Evolutionary conservation across 805 yeast species (phyloP).

Genomic region (Blastobotrys parvus): DNA sequence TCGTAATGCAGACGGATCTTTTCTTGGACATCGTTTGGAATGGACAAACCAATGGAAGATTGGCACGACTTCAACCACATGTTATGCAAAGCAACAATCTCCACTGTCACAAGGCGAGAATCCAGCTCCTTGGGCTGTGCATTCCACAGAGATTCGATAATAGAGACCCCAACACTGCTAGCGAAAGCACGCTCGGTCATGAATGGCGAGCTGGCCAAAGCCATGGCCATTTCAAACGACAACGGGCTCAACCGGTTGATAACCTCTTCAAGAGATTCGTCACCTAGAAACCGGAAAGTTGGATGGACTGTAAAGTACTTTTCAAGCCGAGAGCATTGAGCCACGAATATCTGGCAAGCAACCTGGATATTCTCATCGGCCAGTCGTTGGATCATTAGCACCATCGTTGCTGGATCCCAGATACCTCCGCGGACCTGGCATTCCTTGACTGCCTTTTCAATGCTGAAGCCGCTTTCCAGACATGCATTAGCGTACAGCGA

Average conservation of each 20-base stretch:
- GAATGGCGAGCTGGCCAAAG: slow-evolving; percentile 12
- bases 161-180: slow-evolving; percentile 12
- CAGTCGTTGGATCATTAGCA: slow-evolving; percentile 12
- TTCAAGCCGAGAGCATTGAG: not conserved
- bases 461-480: slow-evolving; percentile 11
- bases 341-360: not conserved
- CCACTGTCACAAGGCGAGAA: slow-evolving; percentile 8
- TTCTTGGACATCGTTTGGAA: slow-evolving; percentile 10
- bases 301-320: no score
- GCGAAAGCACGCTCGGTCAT: slow-evolving; percentile 12
- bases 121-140: no score
- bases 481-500: slow-evolving; percentile 18
- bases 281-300: no score
- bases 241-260: not conserved
- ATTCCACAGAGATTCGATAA: slow-evolving; percentile 18
- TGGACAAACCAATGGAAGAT: slow-evolving; percentile 14
- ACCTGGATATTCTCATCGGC: not conserved
- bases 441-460: slow-evolving; percentile 25
- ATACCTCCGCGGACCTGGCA: slow-evolving; percentile 19
- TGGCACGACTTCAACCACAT: slow-evolving; percentile 11
- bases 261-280: not conserved
- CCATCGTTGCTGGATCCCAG: slow-evolving; percentile 26
- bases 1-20: slow-evolving; percentile 8
- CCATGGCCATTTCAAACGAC: not conserved
- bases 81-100: slow-evolving; percentile 12